These are phyloP conservation scores for Pseudomassariella vexata DNA, from an alignment of 2,329 filamentous ascomycete species.

Conservation along the genomic window DNA sequence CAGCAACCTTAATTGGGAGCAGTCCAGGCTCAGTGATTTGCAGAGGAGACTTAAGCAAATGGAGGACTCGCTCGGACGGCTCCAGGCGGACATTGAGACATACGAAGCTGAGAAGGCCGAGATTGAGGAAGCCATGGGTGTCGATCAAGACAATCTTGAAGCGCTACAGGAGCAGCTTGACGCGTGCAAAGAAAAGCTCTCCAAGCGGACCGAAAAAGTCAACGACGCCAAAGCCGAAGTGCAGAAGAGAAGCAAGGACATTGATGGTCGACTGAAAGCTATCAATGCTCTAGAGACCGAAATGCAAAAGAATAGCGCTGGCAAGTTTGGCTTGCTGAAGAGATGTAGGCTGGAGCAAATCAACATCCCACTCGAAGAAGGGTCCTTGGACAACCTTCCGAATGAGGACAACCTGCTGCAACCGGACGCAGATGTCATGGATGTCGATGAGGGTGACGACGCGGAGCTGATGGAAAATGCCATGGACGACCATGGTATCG, in stretches of 20 bases:
- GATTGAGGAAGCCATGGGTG: slow-evolving; percentile 68
- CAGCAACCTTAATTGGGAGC: slow-evolving; percentile 53
- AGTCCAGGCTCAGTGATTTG: slow-evolving; percentile 47
- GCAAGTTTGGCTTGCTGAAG: slow-evolving; percentile 77
- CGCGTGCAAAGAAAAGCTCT: slow-evolving; percentile 60
- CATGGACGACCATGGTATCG: slow-evolving; percentile 86
- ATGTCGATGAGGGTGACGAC: slow-evolving; percentile 71
- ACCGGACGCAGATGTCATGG: slow-evolving; percentile 83
- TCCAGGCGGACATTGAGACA: slow-evolving; percentile 62
- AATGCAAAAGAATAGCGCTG: slow-evolving; percentile 77
- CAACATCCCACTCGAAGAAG: slow-evolving; percentile 69
- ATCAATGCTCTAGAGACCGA: slow-evolving; percentile 78
- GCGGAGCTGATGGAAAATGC: slow-evolving; percentile 56
- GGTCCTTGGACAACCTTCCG: slow-evolving; percentile 79
- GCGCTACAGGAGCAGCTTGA: slow-evolving; percentile 68
- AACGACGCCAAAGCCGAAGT: slow-evolving; percentile 74
- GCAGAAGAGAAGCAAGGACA: slow-evolving; percentile 76
- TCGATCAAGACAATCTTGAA: slow-evolving; percentile 71
- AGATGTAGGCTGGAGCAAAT: slow-evolving; percentile 94
- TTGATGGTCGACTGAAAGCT: slow-evolving; percentile 67
- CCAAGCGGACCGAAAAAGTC: slow-evolving; percentile 67
- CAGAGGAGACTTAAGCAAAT: slow-evolving; percentile 64
- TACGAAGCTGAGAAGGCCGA: slow-evolving; percentile 68
- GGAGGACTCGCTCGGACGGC: slow-evolving; percentile 58
- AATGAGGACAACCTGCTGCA: slow-evolving; percentile 77